Conservation (phyloP, 176 grass and related monocot genomes). For the Hordeum vulgare region DNA sequence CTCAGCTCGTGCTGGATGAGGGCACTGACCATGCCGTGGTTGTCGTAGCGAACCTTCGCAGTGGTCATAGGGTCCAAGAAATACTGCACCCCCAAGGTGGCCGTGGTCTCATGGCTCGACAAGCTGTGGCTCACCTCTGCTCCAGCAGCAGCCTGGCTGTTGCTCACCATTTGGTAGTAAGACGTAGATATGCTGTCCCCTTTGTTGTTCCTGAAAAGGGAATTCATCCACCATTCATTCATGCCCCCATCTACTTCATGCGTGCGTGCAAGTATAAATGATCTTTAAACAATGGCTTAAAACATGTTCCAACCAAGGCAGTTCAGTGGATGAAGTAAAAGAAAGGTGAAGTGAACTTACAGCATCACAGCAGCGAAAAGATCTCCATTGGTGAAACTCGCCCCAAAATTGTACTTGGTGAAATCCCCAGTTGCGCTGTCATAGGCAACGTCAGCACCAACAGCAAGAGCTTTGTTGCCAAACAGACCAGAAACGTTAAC, state of each 20-base stretch:
- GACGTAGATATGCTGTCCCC: conserved; percentile 44
- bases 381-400: conserved; percentile 41
- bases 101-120: conserved; percentile 42
- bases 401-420: conserved; percentile 58
- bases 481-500: conserved; percentile 60
- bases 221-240: not conserved
- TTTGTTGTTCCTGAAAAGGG: conserved; percentile 54
- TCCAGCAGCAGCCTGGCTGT: conserved; percentile 34
- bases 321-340: not conserved
- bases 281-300: too few species aligned
- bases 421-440: conserved; percentile 49
- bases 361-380: conserved; percentile 43
- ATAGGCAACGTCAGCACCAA: conserved; percentile 65
- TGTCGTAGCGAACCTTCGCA: conserved; percentile 58
- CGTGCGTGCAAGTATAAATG: too few species aligned
- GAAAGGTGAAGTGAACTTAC: conserved; percentile 38
- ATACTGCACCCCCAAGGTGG: conserved; percentile 45
- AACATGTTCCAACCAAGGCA: not conserved
- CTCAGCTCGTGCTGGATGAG: conserved; percentile 66
- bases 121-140: conserved; percentile 43
- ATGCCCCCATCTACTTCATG: not conserved
- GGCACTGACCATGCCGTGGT: conserved; percentile 45
- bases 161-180: conserved; percentile 41
- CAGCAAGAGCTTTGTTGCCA: conserved; percentile 44
- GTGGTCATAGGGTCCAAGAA: conserved; percentile 42